Conservation (phyloP, 805 yeast species). For the Grigorovia yakushimaensis region DNA sequence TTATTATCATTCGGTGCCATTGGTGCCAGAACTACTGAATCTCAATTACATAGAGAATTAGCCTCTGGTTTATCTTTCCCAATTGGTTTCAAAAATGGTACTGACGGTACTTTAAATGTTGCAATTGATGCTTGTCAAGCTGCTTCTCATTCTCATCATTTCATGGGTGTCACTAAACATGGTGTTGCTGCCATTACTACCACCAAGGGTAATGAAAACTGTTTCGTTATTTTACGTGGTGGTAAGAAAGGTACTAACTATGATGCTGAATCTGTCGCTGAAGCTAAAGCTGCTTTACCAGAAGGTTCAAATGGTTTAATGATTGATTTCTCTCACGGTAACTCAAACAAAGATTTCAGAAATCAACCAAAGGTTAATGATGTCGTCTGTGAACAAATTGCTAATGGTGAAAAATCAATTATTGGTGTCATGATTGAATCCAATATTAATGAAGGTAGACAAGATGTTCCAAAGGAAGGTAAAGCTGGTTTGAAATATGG, state of each 20-base stretch:
- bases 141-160: slow-evolving; percentile 86
- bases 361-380: slow-evolving; percentile 92
- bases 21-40: slow-evolving; percentile 98
- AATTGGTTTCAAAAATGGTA: slow-evolving; percentile 96
- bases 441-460: slow-evolving; percentile 85
- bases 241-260: slow-evolving; percentile 91
- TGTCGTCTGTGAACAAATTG: slow-evolving; percentile 71
- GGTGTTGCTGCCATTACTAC: slow-evolving; percentile 95
- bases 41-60: slow-evolving; percentile 93
- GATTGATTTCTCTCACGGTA: slow-evolving; percentile 98
- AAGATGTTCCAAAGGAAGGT: slow-evolving; percentile 54
- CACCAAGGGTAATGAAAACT: slow-evolving; percentile 89
- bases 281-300: slow-evolving; percentile 57
- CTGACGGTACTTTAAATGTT: slow-evolving; percentile 88
- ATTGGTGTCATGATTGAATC: slow-evolving; percentile 96
- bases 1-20: slow-evolving; percentile 91
- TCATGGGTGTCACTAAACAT: slow-evolving; percentile 94
- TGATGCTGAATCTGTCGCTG: slow-evolving; percentile 68
- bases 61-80: slow-evolving; percentile 99
- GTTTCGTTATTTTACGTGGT: slow-evolving; percentile 92
- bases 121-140: slow-evolving; percentile 93
- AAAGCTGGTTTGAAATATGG: slow-evolving; percentile 68
- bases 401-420: slow-evolving; percentile 67
- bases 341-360: slow-evolving; percentile 85
- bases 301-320: slow-evolving; percentile 44